These are phyloP conservation scores for Xanthoceras sorbifolium DNA, from an alignment of 345 rosid species.

Conservation along the genomic window DNA sequence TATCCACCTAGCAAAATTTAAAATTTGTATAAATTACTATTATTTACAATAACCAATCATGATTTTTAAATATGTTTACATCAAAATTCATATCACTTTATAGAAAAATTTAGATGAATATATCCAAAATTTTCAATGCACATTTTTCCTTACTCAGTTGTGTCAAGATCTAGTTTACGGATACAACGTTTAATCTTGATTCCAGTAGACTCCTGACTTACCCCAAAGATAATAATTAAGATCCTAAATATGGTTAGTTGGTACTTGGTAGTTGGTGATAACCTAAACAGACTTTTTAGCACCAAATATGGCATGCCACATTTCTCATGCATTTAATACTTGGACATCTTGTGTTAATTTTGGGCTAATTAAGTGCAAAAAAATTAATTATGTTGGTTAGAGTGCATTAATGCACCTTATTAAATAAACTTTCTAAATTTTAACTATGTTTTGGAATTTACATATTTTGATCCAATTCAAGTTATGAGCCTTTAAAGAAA, in stretches of 20 bases:
- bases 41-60: background rate
- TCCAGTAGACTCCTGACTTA: too few relatives aligned
- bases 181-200: too few relatives aligned
- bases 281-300: background rate
- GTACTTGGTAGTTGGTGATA: conserved; percentile 2
- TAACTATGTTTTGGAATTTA: background rate
- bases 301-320: background rate
- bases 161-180: too few relatives aligned
- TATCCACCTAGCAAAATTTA: background rate
- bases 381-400: background rate
- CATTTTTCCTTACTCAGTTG: too few relatives aligned
- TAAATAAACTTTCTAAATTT: background rate
- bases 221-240: too few relatives aligned
- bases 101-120: too few relatives aligned
- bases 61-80: too few relatives aligned
- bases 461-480: background rate
- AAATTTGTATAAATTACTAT: background rate
- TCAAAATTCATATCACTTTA: background rate
- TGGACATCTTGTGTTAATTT: background rate
- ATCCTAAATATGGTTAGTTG: background rate
- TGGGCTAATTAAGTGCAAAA: background rate
- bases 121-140: too few relatives aligned
- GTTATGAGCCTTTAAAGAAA: background rate
- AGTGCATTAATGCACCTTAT: background rate
- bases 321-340: background rate